A percentile compares a stretch with the other conserved stretches of the same genome.
Evolutionary conservation across 441 rosid species (phyloP).

Genomic region (Populus hybrid): DNA sequence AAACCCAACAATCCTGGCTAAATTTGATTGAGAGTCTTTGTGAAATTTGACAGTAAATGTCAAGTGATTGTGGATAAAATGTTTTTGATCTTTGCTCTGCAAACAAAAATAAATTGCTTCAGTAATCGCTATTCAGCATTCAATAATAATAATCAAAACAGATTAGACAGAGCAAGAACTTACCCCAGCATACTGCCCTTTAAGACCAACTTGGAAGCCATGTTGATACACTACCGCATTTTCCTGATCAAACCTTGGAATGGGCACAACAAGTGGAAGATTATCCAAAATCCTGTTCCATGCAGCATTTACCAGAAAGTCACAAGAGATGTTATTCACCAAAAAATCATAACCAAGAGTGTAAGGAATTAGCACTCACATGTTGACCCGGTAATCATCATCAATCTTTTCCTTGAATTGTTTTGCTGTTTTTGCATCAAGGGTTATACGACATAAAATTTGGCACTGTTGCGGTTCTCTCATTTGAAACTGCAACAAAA

Average conservation of each 20-base stretch:
- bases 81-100: slow-evolving; percentile 76
- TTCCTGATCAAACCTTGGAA: slow-evolving; percentile 57
- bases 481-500: slow-evolving; percentile 73
- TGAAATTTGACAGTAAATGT: slow-evolving; percentile 74
- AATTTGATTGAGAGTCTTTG: slow-evolving; percentile 52
- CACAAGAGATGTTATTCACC: background rate
- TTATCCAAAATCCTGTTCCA: slow-evolving; percentile 87
- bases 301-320: slow-evolving; percentile 9
- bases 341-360: background rate
- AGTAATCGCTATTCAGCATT: slow-evolving; percentile 6
- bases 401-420: slow-evolving; percentile 80
- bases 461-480: slow-evolving; percentile 81
- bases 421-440: slow-evolving; percentile 56
- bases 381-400: slow-evolving; percentile 86
- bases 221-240: slow-evolving; percentile 66
- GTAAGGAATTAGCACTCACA: slow-evolving; percentile 42
- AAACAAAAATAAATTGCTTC: slow-evolving; percentile 15
- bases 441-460: slow-evolving; percentile 53
- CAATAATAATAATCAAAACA: slow-evolving; percentile 1
- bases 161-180: slow-evolving; percentile 27
- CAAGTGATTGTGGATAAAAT: slow-evolving; percentile 85
- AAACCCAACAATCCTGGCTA: slow-evolving; percentile 85
- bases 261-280: slow-evolving; percentile 84
- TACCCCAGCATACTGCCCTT: slow-evolving; percentile 77
- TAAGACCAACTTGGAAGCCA: slow-evolving; percentile 80